Evolutionary conservation across 768 basidiomycete species (phyloP).

Genomic region (Clitopilus passeckerianus): DNA sequence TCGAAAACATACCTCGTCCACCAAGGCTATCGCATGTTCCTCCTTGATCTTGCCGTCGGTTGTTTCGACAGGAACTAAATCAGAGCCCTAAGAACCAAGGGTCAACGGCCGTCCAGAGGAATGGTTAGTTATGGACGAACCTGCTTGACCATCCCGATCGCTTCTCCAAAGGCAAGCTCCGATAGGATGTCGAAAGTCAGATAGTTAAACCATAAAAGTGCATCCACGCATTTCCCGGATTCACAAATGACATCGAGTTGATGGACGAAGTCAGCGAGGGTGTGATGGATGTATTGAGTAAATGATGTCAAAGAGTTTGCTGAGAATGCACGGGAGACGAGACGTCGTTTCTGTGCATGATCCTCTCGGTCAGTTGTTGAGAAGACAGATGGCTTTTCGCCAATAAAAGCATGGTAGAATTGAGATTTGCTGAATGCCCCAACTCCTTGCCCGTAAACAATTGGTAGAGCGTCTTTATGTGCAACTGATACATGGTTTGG

Average conservation of each 20-base stretch:
- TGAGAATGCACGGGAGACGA: conserved; percentile 27
- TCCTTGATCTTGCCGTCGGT: conserved; percentile 12
- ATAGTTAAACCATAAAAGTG: conserved; percentile 26
- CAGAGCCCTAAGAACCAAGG: conserved; percentile 14
- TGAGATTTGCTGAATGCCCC: conserved; percentile 22
- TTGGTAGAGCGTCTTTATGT: conserved; percentile 17
- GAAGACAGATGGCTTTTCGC: conserved; percentile 23
- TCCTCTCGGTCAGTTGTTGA: conserved; percentile 22
- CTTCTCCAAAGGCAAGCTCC: conserved; percentile 26
- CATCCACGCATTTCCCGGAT: conserved; percentile 14
- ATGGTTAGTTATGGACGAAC: conserved; percentile 5
- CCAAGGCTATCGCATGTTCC: conserved; percentile 19
- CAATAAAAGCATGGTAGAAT: conserved; percentile 26
- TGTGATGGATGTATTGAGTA: conserved; percentile 13
- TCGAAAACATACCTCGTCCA: conserved; percentile 18
- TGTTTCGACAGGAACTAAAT: conserved; percentile 15
- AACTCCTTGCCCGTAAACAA: conserved; percentile 26
- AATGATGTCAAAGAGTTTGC: conserved; percentile 14
- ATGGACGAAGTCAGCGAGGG: conserved; percentile 9
- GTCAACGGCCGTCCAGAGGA: neutral
- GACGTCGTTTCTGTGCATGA: conserved; percentile 23
- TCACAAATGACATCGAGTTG: conserved; percentile 17
- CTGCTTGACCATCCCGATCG: conserved; percentile 24
- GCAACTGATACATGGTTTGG: conserved; percentile 28
- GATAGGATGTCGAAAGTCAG: conserved; percentile 27